Evolutionary conservation across 768 basidiomycete species (phyloP).

Genomic region (Crepidotus variabilis): DNA sequence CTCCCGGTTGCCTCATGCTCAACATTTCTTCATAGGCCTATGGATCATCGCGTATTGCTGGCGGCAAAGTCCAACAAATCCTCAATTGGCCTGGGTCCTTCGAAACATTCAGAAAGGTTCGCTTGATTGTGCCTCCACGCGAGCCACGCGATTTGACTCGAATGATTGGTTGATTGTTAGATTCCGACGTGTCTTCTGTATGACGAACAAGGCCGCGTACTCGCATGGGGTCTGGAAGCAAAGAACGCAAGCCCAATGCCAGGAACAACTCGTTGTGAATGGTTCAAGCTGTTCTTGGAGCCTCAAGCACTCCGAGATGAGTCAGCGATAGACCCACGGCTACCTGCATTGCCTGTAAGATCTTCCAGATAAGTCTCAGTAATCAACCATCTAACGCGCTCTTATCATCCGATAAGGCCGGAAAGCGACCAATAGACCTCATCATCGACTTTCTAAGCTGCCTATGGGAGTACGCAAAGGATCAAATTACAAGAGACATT

Average conservation of each 20-base stretch:
- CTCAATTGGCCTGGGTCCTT: constrained; percentile 82
- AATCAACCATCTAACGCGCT: not conserved
- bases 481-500: constrained; percentile 84
- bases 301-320: constrained; percentile 77
- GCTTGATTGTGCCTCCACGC: constrained; percentile 11
- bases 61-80: constrained; percentile 80
- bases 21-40: constrained; percentile 53
- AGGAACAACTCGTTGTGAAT: constrained; percentile 55
- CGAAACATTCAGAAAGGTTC: constrained; percentile 81
- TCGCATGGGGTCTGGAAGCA: constrained; percentile 87
- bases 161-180: constrained; percentile 17
- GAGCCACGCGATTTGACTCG: not conserved
- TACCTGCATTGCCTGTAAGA: constrained; percentile 74
- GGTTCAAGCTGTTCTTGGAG: constrained; percentile 86
- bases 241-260: constrained; percentile 72
- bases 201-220: constrained; percentile 64
- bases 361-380: constrained; percentile 7
- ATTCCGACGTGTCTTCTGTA: constrained; percentile 85
- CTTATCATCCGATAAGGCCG: constrained; percentile 41
- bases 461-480: constrained; percentile 84
- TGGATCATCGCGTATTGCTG: constrained; percentile 79
- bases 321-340: constrained; percentile 65
- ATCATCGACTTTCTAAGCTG: constrained; percentile 82
- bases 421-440: constrained; percentile 73
- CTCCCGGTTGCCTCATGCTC: not conserved